Evolutionary conservation across 1,284 basidiomycete species (phyloP).

Genomic region (Singerocomus inundabilis): DNA sequence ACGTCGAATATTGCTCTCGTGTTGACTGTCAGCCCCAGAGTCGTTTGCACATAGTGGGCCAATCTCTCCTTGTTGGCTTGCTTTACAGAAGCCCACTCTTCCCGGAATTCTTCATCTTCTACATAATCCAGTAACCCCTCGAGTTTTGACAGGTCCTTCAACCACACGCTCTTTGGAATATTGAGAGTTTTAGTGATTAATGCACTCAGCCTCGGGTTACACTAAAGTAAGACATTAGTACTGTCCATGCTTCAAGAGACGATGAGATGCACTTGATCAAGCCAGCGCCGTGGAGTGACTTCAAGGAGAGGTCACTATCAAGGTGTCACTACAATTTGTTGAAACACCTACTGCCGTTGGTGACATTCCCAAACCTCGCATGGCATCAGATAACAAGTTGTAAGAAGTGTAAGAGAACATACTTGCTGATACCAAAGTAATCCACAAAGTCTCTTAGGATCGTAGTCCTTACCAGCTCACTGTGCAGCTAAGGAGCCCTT

Average conservation of each 20-base stretch:
- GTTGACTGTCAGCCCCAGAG: conserved; percentile 73
- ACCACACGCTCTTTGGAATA: conserved; percentile 71
- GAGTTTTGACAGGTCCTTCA: conserved; percentile 75
- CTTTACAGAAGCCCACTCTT: conserved; percentile 82
- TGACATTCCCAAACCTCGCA: conserved; percentile 73
- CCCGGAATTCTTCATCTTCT: conserved; percentile 72
- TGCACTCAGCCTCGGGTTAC: conserved; percentile 81
- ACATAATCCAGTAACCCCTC: conserved; percentile 65
- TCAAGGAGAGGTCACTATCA: conserved; percentile 3
- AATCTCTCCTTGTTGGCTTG: conserved; percentile 83
- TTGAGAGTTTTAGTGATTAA: conserved; percentile 83
- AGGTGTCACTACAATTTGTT: conserved; percentile 14
- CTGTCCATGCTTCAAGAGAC: neutral
- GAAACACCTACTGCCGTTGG: conserved; percentile 72
- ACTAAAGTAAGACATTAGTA: conserved; percentile 42
- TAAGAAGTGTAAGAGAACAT: conserved; percentile 22
- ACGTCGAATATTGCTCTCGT: conserved; percentile 88
- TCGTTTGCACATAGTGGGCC: conserved; percentile 73
- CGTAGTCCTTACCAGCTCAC: conserved; percentile 70
- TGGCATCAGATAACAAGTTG: conserved; percentile 13
- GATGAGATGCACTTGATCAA: conserved; percentile 59
- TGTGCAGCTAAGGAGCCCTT: conserved; percentile 52
- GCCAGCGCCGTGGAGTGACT: conserved; percentile 87
- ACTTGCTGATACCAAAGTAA: conserved; percentile 78
- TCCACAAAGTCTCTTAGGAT: conserved; percentile 93